phyloP scores from a whole-genome alignment of 2,329 filamentous ascomycete genomes.

The Ambrosiella beaveri region DNA sequence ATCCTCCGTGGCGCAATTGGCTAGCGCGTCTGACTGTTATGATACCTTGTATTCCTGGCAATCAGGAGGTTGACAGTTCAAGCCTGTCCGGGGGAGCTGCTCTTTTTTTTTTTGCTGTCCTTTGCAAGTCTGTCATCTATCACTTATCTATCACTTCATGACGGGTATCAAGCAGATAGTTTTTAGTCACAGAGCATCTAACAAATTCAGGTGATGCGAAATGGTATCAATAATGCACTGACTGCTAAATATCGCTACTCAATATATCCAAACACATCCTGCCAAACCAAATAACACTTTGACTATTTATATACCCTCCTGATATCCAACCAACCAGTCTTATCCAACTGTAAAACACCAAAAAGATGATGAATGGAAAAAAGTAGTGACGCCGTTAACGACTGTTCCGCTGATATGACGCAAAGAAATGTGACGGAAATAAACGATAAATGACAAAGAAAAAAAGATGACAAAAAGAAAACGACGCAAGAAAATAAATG shows the following conservation, averaged over 20 bases:
- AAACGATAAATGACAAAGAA: background rate
- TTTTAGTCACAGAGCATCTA: too few relatives aligned
- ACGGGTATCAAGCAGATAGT: too few relatives aligned
- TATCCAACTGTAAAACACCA: background rate
- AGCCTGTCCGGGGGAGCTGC: slow-evolving; percentile 6
- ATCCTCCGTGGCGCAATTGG: slow-evolving; percentile 30
- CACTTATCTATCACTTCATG: too few relatives aligned
- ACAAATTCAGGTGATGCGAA: too few relatives aligned
- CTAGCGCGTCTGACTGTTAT: slow-evolving; percentile 46
- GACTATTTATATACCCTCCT: too few relatives aligned
- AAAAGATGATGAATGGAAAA: background rate
- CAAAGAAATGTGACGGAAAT: background rate
- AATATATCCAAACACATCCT: too few relatives aligned
- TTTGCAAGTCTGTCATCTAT: background rate
- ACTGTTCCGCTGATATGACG: background rate
- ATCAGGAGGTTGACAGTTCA: slow-evolving; percentile 10
- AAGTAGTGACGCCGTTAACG: background rate
- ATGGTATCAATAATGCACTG: too few relatives aligned
- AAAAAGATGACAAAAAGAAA: background rate
- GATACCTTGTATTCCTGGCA: background rate
- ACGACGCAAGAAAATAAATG: background rate
- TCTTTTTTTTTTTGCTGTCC: background rate
- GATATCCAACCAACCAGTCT: too few relatives aligned
- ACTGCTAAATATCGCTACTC: too few relatives aligned
- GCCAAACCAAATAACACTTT: too few relatives aligned